Conservation (phyloP, 345 rosid genomes). For the Mercurialis annua region DNA sequence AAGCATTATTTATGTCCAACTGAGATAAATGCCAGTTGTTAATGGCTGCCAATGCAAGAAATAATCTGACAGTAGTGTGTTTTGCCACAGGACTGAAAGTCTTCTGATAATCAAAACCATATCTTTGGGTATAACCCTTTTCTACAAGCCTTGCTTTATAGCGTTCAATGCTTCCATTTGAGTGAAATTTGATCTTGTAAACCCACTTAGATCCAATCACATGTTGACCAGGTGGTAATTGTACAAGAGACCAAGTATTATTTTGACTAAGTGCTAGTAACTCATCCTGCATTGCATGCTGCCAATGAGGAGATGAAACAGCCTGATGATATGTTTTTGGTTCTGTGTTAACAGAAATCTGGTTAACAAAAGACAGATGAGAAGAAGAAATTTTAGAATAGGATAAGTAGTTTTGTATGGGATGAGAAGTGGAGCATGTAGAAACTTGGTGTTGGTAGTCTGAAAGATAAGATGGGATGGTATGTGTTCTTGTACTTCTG, state of each 20-base stretch:
- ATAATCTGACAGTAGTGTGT: not conserved
- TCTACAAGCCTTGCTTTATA: not conserved
- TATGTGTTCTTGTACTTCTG: not conserved
- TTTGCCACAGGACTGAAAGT: not conserved
- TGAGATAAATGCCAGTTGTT: not conserved
- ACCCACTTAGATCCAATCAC: not conserved
- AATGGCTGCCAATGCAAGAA: not conserved
- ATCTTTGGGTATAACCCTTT: too few species aligned
- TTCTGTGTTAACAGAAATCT: not conserved
- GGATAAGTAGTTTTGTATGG: not conserved
- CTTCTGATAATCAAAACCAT: not conserved
- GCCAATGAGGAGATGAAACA: not conserved
- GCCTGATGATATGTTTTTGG: not conserved
- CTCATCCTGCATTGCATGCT: not conserved
- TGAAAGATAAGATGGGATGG: not conserved
- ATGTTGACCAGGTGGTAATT: not conserved
- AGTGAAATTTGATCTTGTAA: not conserved
- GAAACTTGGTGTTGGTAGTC: too few species aligned
- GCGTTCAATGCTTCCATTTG: not conserved
- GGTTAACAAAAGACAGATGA: not conserved
- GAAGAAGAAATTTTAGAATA: not conserved
- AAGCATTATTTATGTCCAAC: not conserved
- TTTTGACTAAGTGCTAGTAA: not conserved
- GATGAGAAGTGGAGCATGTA: not conserved
- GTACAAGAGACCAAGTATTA: not conserved